These are phyloP conservation scores for Ogataea hybrid DNA, from an alignment of 1,139 yeast species.

Conservation along the genomic window DNA sequence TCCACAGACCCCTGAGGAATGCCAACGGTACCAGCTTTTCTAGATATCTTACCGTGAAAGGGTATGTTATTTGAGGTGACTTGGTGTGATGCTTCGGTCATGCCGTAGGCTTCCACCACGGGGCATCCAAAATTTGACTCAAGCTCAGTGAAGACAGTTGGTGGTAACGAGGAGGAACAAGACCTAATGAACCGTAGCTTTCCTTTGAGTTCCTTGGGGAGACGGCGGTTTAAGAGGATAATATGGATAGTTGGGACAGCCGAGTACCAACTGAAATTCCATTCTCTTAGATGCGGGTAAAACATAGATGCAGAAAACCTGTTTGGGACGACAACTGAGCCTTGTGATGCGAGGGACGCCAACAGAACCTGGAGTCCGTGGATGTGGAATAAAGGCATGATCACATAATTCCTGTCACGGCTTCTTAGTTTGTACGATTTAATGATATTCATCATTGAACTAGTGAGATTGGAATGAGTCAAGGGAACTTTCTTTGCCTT, in stretches of 20 bases:
- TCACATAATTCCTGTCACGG: slow-evolving; percentile 54
- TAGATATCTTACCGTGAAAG: slow-evolving; percentile 42
- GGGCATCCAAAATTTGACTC: slow-evolving; percentile 59
- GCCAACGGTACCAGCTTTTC: slow-evolving; percentile 71
- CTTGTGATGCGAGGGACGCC: slow-evolving; percentile 59
- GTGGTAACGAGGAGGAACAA: slow-evolving; percentile 67
- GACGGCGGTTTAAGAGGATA: slow-evolving; percentile 49
- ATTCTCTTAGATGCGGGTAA: slow-evolving; percentile 52
- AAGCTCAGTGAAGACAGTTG: slow-evolving; percentile 53
- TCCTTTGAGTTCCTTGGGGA: slow-evolving; percentile 44
- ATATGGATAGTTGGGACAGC: slow-evolving; percentile 75
- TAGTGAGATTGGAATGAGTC: slow-evolving; percentile 57
- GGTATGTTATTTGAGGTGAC: slow-evolving; percentile 69
- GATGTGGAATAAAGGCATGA: slow-evolving; percentile 74
- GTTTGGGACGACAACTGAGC: slow-evolving; percentile 55
- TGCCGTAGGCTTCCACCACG: slow-evolving; percentile 72
- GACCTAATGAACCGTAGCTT: slow-evolving; percentile 62
- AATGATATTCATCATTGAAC: slow-evolving; percentile 54
- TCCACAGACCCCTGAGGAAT: slow-evolving; percentile 62
- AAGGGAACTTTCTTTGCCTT: slow-evolving; percentile 71
- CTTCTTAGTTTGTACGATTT: slow-evolving; percentile 50
- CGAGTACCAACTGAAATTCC: slow-evolving; percentile 62
- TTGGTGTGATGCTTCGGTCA: slow-evolving; percentile 74
- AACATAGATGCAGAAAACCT: slow-evolving; percentile 56
- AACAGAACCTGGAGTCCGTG: slow-evolving; percentile 66